Evolutionary conservation across 2,329 filamentous ascomycete genomes (phyloP), one percentile per base, ranked within the genome.

Genomic region (Aureobasidium sp.): DNA sequence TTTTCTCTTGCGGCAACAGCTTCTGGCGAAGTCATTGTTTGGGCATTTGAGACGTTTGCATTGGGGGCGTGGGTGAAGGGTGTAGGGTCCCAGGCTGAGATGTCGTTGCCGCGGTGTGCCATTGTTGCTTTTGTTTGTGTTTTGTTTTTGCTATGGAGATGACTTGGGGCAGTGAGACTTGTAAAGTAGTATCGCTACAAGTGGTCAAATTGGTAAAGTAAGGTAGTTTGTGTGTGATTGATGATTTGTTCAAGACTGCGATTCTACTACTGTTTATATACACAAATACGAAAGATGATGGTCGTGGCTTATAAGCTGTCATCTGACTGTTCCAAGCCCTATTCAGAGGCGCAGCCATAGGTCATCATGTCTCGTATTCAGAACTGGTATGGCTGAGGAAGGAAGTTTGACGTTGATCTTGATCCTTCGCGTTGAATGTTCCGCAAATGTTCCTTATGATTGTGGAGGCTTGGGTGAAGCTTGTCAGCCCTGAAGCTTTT

Each of bases 1-100:
- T 56, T 56, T 29, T 32, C 37, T 26, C 52, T 17, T 2, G 52
- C 52, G 15, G 52, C 52, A 10, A 43, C 15, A 12, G 52, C 52
- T 56, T 56, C 26, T 7, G 52, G 39, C 2, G 52, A 56, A n/a
- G 52, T 56, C 52, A 56, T 56, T 56, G 52, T 56, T 12, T 32
- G 20, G 10, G 52, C 13, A 41, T 56, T 34, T 12, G 37, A 24
- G 52, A 36, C 52, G 27, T 56, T 46, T 56, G 52, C 52, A 37
- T 56, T 56, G 7, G 52, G 52, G 2, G 52, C 39, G 37, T 39
- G 39, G 39, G 52, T 56, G 37, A 34, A 44, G 9, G 37, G 37
- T 9, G 44, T 56, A 1, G 52, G 52, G 9, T 34, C n/a, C 52
- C 52, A 57, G n/a, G 26, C 26, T 46, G 32, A n/a, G 53, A 57